These are phyloP conservation scores for Barnettozyma sucrosica DNA, from an alignment of 805 yeast species.

Conservation along the genomic window DNA sequence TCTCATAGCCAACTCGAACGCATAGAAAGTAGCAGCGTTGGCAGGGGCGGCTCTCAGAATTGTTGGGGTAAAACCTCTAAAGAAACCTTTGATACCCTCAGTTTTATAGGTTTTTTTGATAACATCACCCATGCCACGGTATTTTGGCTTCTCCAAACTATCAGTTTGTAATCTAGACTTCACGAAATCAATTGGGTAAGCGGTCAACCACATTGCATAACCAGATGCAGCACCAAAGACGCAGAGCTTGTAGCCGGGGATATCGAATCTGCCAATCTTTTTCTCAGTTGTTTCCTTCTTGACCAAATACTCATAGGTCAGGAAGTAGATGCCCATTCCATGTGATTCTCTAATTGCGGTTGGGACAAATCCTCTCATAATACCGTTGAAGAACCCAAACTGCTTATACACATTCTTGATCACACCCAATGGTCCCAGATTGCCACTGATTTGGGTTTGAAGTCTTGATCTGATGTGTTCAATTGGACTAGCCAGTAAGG, in stretches of 20 bases:
- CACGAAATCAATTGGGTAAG: slow-evolving; percentile 86
- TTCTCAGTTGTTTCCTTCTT: slow-evolving; percentile 51
- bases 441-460: slow-evolving; percentile 75
- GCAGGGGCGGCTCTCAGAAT: slow-evolving; percentile 97
- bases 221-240: slow-evolving; percentile 89
- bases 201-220: slow-evolving; percentile 74
- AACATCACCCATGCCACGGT: slow-evolving; percentile 55
- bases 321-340: slow-evolving; percentile 85
- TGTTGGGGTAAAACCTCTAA: slow-evolving; percentile 89
- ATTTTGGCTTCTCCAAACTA: slow-evolving; percentile 51
- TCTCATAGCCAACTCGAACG: slow-evolving; percentile 87
- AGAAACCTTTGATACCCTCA: slow-evolving; percentile 73
- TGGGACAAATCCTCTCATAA: slow-evolving; percentile 79
- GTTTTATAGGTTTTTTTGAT: slow-evolving; percentile 43
- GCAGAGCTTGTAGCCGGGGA: slow-evolving; percentile 86
- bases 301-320: slow-evolving; percentile 86
- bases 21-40: slow-evolving; percentile 93
- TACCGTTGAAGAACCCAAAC: slow-evolving; percentile 48
- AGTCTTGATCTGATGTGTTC: slow-evolving; percentile 92
- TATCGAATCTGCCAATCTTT: slow-evolving; percentile 52
- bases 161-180: slow-evolving; percentile 87
- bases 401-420: slow-evolving; percentile 48
- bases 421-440: slow-evolving; percentile 70
- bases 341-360: slow-evolving; percentile 79
- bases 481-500: slow-evolving; percentile 85